Evolutionary conservation across 176 grass and related monocot genomes (phyloP).

Genomic region (Musa acuminata): DNA sequence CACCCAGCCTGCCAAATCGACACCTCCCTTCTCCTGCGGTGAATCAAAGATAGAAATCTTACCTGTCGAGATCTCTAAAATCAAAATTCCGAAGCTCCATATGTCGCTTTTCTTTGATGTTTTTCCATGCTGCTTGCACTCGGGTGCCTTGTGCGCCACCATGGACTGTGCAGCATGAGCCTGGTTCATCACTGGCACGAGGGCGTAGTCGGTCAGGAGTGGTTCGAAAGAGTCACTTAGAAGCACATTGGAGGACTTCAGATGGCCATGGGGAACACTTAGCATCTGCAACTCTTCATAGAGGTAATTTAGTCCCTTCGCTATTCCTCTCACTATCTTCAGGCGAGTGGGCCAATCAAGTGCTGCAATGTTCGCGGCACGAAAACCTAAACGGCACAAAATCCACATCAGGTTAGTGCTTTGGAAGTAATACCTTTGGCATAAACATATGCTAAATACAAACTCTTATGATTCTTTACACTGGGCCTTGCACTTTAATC

Average conservation of each 20-base stretch:
- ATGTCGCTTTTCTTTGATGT: conserved; percentile 93
- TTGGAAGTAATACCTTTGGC: too few relatives aligned
- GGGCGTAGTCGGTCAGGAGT: conserved; percentile 69
- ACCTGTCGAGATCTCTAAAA: conserved; percentile 29
- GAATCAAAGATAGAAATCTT: not conserved
- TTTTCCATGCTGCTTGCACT: conserved; percentile 51
- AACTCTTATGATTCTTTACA: too few relatives aligned
- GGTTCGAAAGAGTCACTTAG: conserved; percentile 41
- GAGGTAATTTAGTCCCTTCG: conserved; percentile 49
- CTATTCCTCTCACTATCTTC: conserved; percentile 60
- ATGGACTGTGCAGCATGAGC: conserved; percentile 59
- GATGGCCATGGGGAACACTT: conserved; percentile 73
- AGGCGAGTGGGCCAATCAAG: conserved; percentile 58
- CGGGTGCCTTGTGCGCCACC: conserved; percentile 61
- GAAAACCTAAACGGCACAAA: not conserved
- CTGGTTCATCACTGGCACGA: conserved; percentile 83
- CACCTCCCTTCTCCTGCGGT: not conserved
- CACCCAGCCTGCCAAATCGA: not conserved
- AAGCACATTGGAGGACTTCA: conserved; percentile 75
- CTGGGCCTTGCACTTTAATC: too few relatives aligned
- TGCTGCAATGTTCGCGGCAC: conserved; percentile 19
- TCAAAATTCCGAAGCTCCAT: conserved; percentile 68
- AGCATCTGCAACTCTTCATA: conserved; percentile 86
- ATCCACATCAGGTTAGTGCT: not conserved
- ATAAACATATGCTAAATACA: too few relatives aligned